Percentiles rank a stretch among this genome's conserved stretches.
Conservation (phyloP, 2,329 filamentous ascomycete genomes). For the Myriosclerotinia scirpicola region DNA sequence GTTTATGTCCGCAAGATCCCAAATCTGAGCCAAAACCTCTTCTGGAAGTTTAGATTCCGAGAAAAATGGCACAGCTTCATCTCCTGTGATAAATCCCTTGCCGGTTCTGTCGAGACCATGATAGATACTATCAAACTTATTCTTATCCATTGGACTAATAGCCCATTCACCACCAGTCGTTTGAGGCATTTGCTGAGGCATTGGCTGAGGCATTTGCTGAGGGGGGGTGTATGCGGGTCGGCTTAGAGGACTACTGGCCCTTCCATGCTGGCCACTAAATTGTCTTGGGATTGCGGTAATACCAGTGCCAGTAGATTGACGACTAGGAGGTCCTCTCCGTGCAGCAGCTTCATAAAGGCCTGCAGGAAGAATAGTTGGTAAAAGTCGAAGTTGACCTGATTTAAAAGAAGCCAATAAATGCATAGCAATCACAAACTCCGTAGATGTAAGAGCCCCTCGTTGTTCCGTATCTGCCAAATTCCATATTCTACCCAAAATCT, state of each 20-base stretch:
- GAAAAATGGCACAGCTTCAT: slow-evolving; percentile 92
- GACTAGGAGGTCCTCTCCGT: slow-evolving; percentile 55
- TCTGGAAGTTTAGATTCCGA: slow-evolving; percentile 88
- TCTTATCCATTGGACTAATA: slow-evolving; percentile 79
- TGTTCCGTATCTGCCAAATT: slow-evolving; percentile 92
- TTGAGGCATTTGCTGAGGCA: slow-evolving; percentile 38
- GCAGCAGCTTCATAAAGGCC: slow-evolving; percentile 89
- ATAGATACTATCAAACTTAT: slow-evolving; percentile 84
- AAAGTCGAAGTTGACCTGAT: slow-evolving; percentile 72
- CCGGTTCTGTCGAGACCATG: slow-evolving; percentile 76
- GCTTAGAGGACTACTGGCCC: slow-evolving; percentile 60
- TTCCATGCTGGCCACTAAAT: slow-evolving; percentile 65
- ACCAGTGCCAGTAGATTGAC: slow-evolving; percentile 43
- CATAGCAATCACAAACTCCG: slow-evolving; percentile 98
- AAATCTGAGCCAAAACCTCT: slow-evolving; percentile 88
- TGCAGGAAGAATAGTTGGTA: slow-evolving; percentile 79
- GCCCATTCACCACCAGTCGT: slow-evolving; percentile 68
- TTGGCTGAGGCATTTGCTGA: slow-evolving; percentile 41
- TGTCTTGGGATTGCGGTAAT: slow-evolving; percentile 77
- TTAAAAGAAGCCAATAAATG: slow-evolving; percentile 92
- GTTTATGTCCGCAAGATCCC: slow-evolving; percentile 94
- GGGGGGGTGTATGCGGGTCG: slow-evolving; percentile 49
- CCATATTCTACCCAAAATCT: slow-evolving; percentile 93
- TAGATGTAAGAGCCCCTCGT: slow-evolving; percentile 78
- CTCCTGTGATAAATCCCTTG: slow-evolving; percentile 83